Conservation (phyloP, 805 yeast genomes). For the Barnettozyma pratensis region DNA sequence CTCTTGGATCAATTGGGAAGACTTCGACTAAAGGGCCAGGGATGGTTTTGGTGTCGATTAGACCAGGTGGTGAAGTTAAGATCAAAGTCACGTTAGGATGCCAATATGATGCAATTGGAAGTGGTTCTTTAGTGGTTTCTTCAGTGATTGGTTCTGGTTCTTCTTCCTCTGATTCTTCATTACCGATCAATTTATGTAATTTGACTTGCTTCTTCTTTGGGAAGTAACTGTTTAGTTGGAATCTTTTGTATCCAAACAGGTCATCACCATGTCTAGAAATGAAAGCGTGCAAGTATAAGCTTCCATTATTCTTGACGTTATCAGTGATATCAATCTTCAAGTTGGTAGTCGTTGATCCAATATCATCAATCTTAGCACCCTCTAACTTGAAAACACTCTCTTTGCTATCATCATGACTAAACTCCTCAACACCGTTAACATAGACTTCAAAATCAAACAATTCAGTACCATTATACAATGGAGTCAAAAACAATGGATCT, state of each 20-base stretch:
- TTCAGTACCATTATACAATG: conserved; percentile 18
- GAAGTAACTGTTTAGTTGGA: conserved; percentile 25
- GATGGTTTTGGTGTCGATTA: conserved; percentile 14
- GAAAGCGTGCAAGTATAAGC: conserved; percentile 30
- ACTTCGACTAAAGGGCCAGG: conserved; percentile 23
- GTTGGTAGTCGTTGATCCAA: conserved; percentile 3
- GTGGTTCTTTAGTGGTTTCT: neutral
- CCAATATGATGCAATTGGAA: conserved; percentile 27
- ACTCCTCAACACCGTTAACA: conserved; percentile 17
- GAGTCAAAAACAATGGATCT: conserved; percentile 15
- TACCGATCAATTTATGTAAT: conserved; percentile 28
- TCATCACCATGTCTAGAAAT: conserved; percentile 17
- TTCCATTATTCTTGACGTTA: conserved; percentile 26
- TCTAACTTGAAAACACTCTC: conserved; percentile 5
- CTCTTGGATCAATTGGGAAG: conserved; percentile 24
- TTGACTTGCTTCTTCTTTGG: conserved; percentile 26
- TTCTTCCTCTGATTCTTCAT: conserved; percentile 5
- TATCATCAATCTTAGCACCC: conserved; percentile 10
- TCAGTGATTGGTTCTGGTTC: conserved; percentile 2
- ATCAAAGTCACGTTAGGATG: conserved; percentile 33
- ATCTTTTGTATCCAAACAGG: conserved; percentile 18
- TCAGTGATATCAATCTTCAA: conserved; percentile 13
- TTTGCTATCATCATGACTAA: conserved; percentile 1
- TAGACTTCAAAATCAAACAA: conserved; percentile 18
- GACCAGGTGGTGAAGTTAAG: conserved; percentile 21